Evolutionary conservation across 257 asterid species (phyloP).

Genomic region (Solanum virginianum): DNA sequence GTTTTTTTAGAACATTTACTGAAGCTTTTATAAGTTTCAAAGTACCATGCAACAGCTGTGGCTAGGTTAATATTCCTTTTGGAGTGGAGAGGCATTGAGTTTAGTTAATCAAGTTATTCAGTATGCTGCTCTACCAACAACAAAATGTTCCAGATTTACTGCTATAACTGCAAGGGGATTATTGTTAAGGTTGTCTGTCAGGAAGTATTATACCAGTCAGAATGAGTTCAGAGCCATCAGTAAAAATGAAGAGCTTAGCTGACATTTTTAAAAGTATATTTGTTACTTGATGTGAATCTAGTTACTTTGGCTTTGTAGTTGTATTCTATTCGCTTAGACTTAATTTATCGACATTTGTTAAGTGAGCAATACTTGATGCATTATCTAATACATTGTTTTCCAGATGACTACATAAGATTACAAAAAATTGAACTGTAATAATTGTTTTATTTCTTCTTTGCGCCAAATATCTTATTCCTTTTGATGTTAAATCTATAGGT

Average conservation of each 20-base stretch:
- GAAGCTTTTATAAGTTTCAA: not conserved
- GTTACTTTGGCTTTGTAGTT: not conserved
- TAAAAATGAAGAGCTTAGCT: not conserved
- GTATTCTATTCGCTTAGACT: not conserved
- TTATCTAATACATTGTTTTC: not conserved
- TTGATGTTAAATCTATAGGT: constrained; percentile 29
- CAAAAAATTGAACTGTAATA: not conserved
- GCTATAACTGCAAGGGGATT: not conserved
- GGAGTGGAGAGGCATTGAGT: not conserved
- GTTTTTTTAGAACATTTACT: not conserved
- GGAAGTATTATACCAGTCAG: not conserved
- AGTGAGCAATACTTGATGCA: not conserved
- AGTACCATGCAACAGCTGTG: not conserved
- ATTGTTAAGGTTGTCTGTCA: not conserved
- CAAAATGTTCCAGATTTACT: not conserved
- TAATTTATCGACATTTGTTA: not conserved
- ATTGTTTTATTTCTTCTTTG: not conserved
- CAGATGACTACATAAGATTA: not conserved
- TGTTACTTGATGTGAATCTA: not conserved
- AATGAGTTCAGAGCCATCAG: not conserved
- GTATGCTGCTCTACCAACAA: not conserved
- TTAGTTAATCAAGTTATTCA: not conserved
- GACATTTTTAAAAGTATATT: not conserved
- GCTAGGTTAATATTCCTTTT: not conserved
- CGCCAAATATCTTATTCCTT: not conserved